These are phyloP conservation scores for Globisporangium nagaii DNA, from an alignment of 352 stramenopile genomes.

Conservation along the genomic window DNA sequence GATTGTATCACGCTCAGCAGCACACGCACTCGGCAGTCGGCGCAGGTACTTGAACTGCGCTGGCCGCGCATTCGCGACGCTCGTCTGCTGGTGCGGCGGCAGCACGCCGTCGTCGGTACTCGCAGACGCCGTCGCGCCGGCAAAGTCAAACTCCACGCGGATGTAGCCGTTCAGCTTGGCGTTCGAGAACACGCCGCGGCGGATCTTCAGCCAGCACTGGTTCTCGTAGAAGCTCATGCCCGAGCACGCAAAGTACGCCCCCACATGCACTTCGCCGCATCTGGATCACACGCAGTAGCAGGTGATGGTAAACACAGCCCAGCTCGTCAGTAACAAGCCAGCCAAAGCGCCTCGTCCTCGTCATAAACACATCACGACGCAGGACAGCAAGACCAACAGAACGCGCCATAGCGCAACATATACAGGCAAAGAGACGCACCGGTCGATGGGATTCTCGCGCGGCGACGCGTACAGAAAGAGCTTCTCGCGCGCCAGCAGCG, in stretches of 20 bases:
- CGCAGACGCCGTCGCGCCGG: conserved; percentile 1
- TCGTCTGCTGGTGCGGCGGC: conserved; percentile 24
- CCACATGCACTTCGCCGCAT: conserved; percentile 46
- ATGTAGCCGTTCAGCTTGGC: conserved; percentile 65
- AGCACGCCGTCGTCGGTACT: conserved; percentile 18
- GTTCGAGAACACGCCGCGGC: conserved; percentile 70
- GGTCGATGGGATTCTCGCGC: conserved; percentile 48
- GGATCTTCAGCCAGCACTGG: conserved; percentile 76
- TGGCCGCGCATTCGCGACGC: conserved; percentile 10
- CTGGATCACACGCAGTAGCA: conserved; percentile 12
- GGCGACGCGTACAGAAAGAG: conserved; percentile 59
- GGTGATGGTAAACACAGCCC: too few relatives aligned
- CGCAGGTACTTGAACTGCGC: conserved; percentile 48
- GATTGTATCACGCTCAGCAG: too few relatives aligned
- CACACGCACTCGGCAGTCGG: conserved; percentile 40
- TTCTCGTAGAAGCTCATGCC: conserved; percentile 42
- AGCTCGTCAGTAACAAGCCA: too few relatives aligned
- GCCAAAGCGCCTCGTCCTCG: too few relatives aligned
- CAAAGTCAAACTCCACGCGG: conserved; percentile 49
- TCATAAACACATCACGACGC: too few relatives aligned
- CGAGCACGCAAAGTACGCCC: conserved; percentile 68
- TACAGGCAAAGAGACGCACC: conserved; percentile 16
- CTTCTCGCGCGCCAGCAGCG: conserved; percentile 37
- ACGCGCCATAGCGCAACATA: too few relatives aligned
- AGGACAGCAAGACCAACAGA: too few relatives aligned